phyloP scores from a whole-genome alignment of 2,329 filamentous ascomycete species.

The Aureobasidium sp. region DNA sequence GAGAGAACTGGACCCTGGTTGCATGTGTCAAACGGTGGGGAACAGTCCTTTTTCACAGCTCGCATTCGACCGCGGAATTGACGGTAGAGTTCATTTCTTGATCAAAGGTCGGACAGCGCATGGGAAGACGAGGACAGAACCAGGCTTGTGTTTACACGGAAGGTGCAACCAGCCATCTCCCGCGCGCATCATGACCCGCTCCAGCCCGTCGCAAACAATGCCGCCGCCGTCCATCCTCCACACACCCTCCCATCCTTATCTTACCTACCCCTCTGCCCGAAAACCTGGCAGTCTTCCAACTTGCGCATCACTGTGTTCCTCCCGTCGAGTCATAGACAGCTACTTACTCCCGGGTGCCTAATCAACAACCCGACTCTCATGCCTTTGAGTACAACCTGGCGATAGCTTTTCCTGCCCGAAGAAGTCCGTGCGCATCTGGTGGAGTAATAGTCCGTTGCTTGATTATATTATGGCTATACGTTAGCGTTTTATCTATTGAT shows the following conservation, averaged over 20 bases:
- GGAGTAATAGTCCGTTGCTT: background rate
- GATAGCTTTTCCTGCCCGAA: too few relatives aligned
- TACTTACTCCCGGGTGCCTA: too few relatives aligned
- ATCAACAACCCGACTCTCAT: too few relatives aligned
- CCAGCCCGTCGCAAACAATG: background rate
- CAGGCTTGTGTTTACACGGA: slow-evolving; percentile 8
- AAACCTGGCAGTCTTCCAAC: too few relatives aligned
- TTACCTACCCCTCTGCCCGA: background rate
- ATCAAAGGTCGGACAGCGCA: background rate
- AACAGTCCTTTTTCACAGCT: background rate
- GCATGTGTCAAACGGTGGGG: slow-evolving; percentile 5
- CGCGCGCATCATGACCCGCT: background rate
- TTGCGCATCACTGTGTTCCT: too few relatives aligned
- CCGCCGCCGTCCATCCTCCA: background rate
- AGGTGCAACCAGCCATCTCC: background rate
- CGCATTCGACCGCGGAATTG: background rate
- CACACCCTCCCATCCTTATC: background rate
- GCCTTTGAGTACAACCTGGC: too few relatives aligned
- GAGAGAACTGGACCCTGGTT: background rate
- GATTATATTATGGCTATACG: background rate
- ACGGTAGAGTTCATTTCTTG: background rate
- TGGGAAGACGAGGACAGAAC: background rate
- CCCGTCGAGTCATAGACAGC: too few relatives aligned
- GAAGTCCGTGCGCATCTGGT: background rate
- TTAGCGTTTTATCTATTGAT: background rate